These are phyloP conservation scores for Podila horticola DNA, from an alignment of 192 early-diverging fungal species.

Conservation along the genomic window DNA sequence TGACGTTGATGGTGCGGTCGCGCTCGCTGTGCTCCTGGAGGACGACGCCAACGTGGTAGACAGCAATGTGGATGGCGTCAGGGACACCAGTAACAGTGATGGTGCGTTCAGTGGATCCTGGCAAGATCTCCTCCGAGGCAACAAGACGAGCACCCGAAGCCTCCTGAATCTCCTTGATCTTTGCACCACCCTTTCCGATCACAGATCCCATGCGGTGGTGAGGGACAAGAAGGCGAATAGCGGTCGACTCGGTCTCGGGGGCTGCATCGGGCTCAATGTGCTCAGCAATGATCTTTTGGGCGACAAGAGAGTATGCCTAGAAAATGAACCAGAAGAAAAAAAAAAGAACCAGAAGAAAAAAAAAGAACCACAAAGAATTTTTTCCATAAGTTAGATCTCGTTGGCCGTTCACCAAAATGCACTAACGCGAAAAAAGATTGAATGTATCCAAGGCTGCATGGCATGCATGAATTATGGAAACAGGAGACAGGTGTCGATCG, in stretches of 20 bases:
- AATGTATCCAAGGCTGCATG: background rate
- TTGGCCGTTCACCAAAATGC: no score
- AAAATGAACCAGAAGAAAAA: background rate
- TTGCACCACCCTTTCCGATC: slow-evolving; percentile 88
- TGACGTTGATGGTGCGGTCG: slow-evolving; percentile 70
- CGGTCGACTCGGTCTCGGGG: slow-evolving; percentile 60
- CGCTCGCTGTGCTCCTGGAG: slow-evolving; percentile 72
- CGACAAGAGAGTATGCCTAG: slow-evolving; percentile 83
- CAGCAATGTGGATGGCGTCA: slow-evolving; percentile 86
- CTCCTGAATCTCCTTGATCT: slow-evolving; percentile 96
- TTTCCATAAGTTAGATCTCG: no score
- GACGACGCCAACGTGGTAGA: slow-evolving; percentile 82
- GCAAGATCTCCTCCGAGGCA: slow-evolving; percentile 89
- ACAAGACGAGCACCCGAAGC: slow-evolving; percentile 83
- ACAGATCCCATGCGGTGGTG: slow-evolving; percentile 88
- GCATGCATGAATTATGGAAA: background rate
- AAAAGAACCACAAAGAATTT: background rate
- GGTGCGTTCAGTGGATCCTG: slow-evolving; percentile 91
- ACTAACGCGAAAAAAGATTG: background rate
- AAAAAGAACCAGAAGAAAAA: background rate
- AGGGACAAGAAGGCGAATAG: slow-evolving; percentile 88
- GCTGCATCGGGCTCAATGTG: slow-evolving; percentile 62
- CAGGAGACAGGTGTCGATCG: background rate
- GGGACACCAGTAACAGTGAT: slow-evolving; percentile 85
- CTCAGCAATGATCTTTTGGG: slow-evolving; percentile 77